Percentiles rank a stretch among this genome's conserved stretches.
phyloP scores from a whole-genome alignment of 768 basidiomycete species.

The Termitomyces sp. region DNA sequence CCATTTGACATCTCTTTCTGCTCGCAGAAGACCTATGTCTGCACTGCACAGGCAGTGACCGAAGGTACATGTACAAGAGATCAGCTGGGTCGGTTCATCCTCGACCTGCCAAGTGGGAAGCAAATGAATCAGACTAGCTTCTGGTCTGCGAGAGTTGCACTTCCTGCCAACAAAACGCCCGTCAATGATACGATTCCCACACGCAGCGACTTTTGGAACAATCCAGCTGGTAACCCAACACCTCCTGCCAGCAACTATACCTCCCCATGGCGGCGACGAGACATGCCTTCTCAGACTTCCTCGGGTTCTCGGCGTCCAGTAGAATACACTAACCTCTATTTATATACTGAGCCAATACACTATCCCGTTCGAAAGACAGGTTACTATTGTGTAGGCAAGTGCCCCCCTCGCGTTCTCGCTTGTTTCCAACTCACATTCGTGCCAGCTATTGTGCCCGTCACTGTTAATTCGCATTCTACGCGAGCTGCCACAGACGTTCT shows the following conservation, averaged over 20 bases:
- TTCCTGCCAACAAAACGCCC: slow-evolving; percentile 38
- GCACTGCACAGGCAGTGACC: slow-evolving; percentile 77
- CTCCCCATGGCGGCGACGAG: slow-evolving; percentile 43
- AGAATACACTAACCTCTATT: slow-evolving; percentile 42
- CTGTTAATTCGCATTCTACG: slow-evolving; percentile 48
- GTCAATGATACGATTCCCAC: slow-evolving; percentile 18
- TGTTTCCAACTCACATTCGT: neutral
- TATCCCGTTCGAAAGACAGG: slow-evolving; percentile 86
- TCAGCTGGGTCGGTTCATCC: slow-evolving; percentile 88
- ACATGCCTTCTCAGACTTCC: neutral
- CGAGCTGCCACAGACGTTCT: slow-evolving; percentile 49
- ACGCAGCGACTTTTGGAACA: slow-evolving; percentile 49
- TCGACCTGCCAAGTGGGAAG: slow-evolving; percentile 64
- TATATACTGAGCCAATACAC: slow-evolving; percentile 70
- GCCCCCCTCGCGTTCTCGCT: neutral
- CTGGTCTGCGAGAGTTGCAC: slow-evolving; percentile 79
- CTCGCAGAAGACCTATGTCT: slow-evolving; percentile 89
- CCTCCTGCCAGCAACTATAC: slow-evolving; percentile 43
- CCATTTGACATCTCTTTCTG: slow-evolving; percentile 12
- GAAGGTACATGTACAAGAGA: slow-evolving; percentile 64
- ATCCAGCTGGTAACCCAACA: slow-evolving; percentile 57
- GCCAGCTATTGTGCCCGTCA: slow-evolving; percentile 84
- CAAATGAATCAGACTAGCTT: slow-evolving; percentile 74
- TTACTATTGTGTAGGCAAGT: slow-evolving; percentile 93
- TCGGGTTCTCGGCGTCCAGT: slow-evolving; percentile 20